Conservation (phyloP, 139 green algal species). For the Tetradesmus obliquus region DNA sequence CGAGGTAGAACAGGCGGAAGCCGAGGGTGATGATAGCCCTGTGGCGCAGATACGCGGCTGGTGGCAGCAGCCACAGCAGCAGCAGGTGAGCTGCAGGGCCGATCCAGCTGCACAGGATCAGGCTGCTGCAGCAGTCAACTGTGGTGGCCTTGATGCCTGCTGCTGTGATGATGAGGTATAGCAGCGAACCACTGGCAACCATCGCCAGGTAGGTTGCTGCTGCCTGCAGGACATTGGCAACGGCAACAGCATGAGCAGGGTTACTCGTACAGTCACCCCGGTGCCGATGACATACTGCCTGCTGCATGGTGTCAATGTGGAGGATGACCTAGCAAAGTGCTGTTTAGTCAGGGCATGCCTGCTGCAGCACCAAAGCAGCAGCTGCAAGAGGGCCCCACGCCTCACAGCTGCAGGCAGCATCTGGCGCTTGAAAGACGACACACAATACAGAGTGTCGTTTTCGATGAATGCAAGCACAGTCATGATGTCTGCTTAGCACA, state of each 20-base stretch:
- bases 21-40: not conserved
- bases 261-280: too few species aligned
- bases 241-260: not conserved
- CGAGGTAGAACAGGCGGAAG: conserved; percentile 4
- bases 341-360: too few species aligned
- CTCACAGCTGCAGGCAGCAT: too few species aligned
- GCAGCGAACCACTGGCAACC: conserved; percentile 1
- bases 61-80: not conserved
- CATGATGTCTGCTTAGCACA: not conserved
- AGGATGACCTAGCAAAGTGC: too few species aligned
- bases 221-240: not conserved
- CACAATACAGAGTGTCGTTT: too few species aligned
- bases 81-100: conserved; percentile 4
- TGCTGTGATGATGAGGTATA: conserved; percentile 11
- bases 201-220: not conserved
- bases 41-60: not conserved
- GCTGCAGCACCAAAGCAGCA: too few species aligned
- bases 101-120: conserved; percentile 14
- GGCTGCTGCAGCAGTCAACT: conserved; percentile 10
- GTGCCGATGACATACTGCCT: too few species aligned
- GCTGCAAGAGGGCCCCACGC: too few species aligned
- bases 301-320: too few species aligned
- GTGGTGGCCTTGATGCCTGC: not conserved
- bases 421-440: too few species aligned
- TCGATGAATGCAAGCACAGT: not conserved